A percentile compares a stretch with the other conserved stretches of the same genome.
Evolutionary conservation across 139 green algal genomes (phyloP).

Genomic region (Coelastrella sp.): DNA sequence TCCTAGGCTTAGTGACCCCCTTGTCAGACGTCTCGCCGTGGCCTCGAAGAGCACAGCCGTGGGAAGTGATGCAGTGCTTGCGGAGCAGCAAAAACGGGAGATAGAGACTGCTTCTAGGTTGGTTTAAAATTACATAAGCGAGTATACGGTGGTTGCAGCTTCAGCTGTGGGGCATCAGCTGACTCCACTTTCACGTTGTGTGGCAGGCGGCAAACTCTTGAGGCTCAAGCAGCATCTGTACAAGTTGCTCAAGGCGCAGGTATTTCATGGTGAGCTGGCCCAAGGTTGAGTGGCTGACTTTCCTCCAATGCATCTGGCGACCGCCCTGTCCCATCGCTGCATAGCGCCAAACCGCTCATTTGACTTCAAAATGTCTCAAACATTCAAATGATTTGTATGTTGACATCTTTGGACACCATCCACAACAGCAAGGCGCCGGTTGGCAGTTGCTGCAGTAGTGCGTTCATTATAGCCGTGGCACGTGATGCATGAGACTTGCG

Average conservation of each 20-base stretch:
- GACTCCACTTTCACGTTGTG: background rate
- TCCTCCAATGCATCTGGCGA: background rate
- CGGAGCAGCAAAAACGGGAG: background rate
- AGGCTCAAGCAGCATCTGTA: background rate
- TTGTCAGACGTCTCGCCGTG: background rate
- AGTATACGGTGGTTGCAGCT: too few species aligned
- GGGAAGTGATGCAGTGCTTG: background rate
- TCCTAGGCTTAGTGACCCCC: background rate
- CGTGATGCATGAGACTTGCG: background rate
- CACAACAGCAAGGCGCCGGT: too few species aligned
- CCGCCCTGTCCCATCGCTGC: too few species aligned
- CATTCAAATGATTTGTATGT: too few species aligned
- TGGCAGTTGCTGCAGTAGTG: constrained; percentile 1
- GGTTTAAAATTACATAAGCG: too few species aligned
- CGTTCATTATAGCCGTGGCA: background rate
- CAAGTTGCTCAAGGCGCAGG: background rate
- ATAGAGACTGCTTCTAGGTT: background rate
- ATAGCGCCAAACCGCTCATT: too few species aligned
- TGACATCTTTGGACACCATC: too few species aligned
- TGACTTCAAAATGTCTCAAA: too few species aligned
- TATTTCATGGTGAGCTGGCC: background rate
- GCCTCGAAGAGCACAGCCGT: background rate
- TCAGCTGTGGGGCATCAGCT: background rate
- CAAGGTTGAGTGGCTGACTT: background rate
- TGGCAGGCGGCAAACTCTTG: constrained; percentile 1